Evolutionary conservation across 2,329 filamentous ascomycete species (phyloP).

Genomic region (Apiospora saccharicola): DNA sequence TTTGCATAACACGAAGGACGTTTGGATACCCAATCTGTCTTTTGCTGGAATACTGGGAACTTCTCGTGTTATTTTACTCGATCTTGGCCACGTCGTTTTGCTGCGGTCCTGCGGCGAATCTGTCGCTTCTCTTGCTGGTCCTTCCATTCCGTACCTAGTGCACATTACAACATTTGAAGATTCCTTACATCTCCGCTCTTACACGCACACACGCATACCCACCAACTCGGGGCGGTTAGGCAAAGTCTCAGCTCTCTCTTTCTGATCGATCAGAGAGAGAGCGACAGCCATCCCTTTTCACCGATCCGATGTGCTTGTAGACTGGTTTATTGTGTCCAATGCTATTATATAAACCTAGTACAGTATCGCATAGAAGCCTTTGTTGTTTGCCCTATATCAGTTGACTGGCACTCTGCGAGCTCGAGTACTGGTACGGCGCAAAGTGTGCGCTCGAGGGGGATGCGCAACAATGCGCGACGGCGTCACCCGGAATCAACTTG

Average conservation of each 20-base stretch:
- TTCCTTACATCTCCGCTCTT: constrained; percentile 19
- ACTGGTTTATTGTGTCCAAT: not conserved
- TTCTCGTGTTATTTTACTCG: not conserved
- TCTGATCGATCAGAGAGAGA: constrained; percentile 10
- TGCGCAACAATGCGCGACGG: constrained; percentile 21
- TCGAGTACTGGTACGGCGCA: constrained; percentile 20
- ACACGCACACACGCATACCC: constrained; percentile 22
- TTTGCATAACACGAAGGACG: not conserved
- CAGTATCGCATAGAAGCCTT: not conserved
- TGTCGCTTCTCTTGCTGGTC: not conserved
- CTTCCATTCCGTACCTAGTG: constrained; percentile 21
- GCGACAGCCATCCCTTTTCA: constrained; percentile 4
- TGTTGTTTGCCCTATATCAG: not conserved
- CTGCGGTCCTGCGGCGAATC: constrained; percentile 1
- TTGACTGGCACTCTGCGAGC: not conserved
- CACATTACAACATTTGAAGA: constrained; percentile 23
- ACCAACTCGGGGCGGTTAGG: constrained; percentile 7
- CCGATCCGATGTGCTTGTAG: not conserved
- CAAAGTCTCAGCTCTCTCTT: constrained; percentile 22
- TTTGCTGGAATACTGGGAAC: not conserved
- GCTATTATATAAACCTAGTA: not conserved
- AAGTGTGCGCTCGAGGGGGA: constrained; percentile 20
- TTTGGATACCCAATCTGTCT: constrained; percentile 6
- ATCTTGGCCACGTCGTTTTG: constrained; percentile 8
- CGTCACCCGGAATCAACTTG: constrained; percentile 18